Evolutionary conservation across 2,329 filamentous ascomycete species (phyloP), one percentile per base, ranked within the genome.

Genomic region (Keithomyces neogunnii): DNA sequence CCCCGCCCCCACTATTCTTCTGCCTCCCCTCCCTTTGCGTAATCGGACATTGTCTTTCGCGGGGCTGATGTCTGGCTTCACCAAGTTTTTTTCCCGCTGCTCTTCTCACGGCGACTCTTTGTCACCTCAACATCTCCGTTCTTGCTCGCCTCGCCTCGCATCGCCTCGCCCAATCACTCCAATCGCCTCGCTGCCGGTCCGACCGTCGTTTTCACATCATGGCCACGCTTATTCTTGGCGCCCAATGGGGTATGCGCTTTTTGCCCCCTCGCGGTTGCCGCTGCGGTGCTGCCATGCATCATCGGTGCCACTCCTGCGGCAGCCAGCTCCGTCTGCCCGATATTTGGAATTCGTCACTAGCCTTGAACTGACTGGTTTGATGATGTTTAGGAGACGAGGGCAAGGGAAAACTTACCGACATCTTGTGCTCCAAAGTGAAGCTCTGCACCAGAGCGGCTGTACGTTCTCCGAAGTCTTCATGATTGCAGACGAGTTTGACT

Each of bases 31-130:
- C 33, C 33, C 33, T 35, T 6, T 35, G 33, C 33, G 33, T 35
- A 35, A 35, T 35, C 33, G 10, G 3, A 56, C 46, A 36, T 45
- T 51, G 29, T 31, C 35, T 47, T 29, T n/a, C 13, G 36, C 32
- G 32, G 31, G 45, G 45, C 52, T 53, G 26, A 53, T 36, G 11
- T 39, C 6, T 35, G 33, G 36, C 19, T 19, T 19, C 19, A 19
- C 19, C 19, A 39, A 39, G 36, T 39, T 39, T 39, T 39, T 39
- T 39, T 39, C 13, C 8, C 7, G 36, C 36, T 39, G 36, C 36
- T 39, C 36, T 39, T 39, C 8, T n/a, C 19, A 19, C 36, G 7
- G 36, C n/a, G 36, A 39, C 36, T 39, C 36, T 39, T n/a, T 35
- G 31, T 29, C 31, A 48, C 6, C 11, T n/a, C 5, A 39, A 11